Conservation (phyloP, 208 protist species). For the Trypanosoma lewisi region DNA sequence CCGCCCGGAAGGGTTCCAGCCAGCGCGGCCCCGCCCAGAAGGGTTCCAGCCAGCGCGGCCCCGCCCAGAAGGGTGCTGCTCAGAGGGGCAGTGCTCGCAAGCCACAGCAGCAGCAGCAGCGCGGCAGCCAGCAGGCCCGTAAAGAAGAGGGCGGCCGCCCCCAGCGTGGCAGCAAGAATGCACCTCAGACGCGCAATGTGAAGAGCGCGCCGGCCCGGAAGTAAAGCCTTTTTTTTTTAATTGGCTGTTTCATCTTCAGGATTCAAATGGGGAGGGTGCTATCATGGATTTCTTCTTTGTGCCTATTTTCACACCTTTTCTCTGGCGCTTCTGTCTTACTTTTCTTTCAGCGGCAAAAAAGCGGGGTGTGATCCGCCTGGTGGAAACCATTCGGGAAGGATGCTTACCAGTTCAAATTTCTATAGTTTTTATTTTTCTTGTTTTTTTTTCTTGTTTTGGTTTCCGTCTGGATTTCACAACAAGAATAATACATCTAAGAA, state of each 20-base stretch:
- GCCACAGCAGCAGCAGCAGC: constrained; percentile 16
- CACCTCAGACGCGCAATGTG: constrained; percentile 15
- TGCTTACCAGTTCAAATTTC: constrained; percentile 6
- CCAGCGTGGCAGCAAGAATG: constrained; percentile 13
- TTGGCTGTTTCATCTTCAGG: neutral
- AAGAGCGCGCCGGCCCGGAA: constrained; percentile 7
- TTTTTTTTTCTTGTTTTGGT: constrained; percentile 22
- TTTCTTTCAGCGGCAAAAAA: constrained; percentile 22
- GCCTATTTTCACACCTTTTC: constrained; percentile 21
- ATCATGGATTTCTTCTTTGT: constrained; percentile 17
- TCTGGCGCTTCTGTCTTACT: constrained; percentile 23
- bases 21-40: constrained; percentile 18
- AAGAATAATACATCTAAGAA: too few species aligned
- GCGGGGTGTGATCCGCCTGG: constrained; percentile 22
- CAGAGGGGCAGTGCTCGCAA: constrained; percentile 10
- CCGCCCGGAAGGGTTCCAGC: neutral
- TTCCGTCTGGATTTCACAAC: neutral
- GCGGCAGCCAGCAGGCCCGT: constrained; percentile 12
- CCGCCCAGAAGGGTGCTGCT: too few species aligned
- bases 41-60: constrained; percentile 26
- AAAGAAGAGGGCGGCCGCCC: constrained; percentile 12
- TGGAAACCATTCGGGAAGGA: constrained; percentile 20
- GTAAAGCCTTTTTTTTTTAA: neutral
- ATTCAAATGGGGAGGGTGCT: constrained; percentile 1
- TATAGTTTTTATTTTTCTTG: constrained; percentile 24